phyloP scores from a whole-genome alignment of 192 early-diverging fungal genomes.

The Geranomyces michiganensis region DNA sequence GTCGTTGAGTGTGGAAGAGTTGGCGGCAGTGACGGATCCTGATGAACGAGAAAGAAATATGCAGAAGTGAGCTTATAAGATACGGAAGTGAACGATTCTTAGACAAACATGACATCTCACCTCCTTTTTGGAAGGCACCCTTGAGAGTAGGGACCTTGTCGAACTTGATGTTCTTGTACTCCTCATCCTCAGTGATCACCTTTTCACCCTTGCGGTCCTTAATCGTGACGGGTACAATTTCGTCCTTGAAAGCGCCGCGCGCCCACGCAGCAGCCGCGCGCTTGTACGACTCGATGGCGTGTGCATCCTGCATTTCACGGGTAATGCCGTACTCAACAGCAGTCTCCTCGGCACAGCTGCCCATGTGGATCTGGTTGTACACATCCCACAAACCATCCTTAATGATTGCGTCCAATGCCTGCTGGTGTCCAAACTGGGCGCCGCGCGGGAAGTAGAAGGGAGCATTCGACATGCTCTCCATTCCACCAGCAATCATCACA shows the following conservation, averaged over 20 bases:
- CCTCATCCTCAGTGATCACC: conserved; percentile 83
- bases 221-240: conserved; percentile 84
- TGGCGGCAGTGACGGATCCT: conserved; percentile 92
- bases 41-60: neutral
- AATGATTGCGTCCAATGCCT: conserved; percentile 82
- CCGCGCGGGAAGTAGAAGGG: conserved; percentile 72
- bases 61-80: neutral
- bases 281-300: conserved; percentile 85
- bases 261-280: conserved; percentile 89
- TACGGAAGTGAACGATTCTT: too few species aligned
- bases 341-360: conserved; percentile 71
- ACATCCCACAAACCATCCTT: conserved; percentile 97
- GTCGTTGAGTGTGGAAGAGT: conserved; percentile 93
- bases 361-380: conserved; percentile 84
- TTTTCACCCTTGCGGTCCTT: conserved; percentile 80
- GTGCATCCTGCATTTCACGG: conserved; percentile 87
- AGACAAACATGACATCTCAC: too few species aligned
- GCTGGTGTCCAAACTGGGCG: conserved; percentile 78
- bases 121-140: conserved; percentile 85
- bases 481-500: conserved; percentile 90
- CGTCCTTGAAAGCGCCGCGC: conserved; percentile 74
- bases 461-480: conserved; percentile 96
- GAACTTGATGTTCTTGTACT: conserved; percentile 91
- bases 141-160: conserved; percentile 81
- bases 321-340: conserved; percentile 84